These are phyloP conservation scores for Scedosporium aurantiacum DNA, from an alignment of 2,329 filamentous ascomycete genomes.

Conservation along the genomic window DNA sequence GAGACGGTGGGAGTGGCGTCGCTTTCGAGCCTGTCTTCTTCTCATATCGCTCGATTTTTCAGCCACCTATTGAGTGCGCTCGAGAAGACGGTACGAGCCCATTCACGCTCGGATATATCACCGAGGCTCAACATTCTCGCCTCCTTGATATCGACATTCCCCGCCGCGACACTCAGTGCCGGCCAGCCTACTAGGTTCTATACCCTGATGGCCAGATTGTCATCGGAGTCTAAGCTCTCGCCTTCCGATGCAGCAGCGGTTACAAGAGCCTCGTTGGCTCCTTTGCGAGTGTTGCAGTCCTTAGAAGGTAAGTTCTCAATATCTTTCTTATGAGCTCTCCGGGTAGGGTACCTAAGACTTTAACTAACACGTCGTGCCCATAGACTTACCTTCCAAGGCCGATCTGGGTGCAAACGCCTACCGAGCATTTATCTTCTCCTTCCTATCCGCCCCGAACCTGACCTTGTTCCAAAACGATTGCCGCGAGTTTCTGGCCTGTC, in stretches of 20 bases:
- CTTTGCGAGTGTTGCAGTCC: not conserved
- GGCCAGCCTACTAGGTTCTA: not conserved
- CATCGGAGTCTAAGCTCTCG: not conserved
- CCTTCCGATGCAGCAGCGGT: not conserved
- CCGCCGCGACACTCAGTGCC: not conserved
- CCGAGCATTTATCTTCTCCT: conserved; percentile 24
- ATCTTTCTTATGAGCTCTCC: not conserved
- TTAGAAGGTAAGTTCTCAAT: not conserved
- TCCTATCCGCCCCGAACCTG: conserved; percentile 26
- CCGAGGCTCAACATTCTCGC: not conserved
- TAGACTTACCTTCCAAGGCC: not conserved
- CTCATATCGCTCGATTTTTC: not conserved
- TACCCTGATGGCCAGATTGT: not conserved
- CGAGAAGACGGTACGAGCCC: not conserved
- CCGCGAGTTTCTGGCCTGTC: conserved; percentile 19
- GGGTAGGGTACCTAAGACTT: not conserved
- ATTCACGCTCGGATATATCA: not conserved
- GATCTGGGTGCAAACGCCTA: conserved; percentile 17
- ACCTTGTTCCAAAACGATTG: conserved; percentile 29
- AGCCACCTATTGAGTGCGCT: conserved; percentile 1
- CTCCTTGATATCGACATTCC: not conserved
- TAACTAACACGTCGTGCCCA: not conserved
- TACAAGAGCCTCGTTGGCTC: not conserved
- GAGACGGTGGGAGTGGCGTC: conserved; percentile 13
- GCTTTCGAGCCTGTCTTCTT: not conserved